phyloP scores from a whole-genome alignment of 2,329 filamentous ascomycete species.

The Colletotrichum sansevieriae region DNA sequence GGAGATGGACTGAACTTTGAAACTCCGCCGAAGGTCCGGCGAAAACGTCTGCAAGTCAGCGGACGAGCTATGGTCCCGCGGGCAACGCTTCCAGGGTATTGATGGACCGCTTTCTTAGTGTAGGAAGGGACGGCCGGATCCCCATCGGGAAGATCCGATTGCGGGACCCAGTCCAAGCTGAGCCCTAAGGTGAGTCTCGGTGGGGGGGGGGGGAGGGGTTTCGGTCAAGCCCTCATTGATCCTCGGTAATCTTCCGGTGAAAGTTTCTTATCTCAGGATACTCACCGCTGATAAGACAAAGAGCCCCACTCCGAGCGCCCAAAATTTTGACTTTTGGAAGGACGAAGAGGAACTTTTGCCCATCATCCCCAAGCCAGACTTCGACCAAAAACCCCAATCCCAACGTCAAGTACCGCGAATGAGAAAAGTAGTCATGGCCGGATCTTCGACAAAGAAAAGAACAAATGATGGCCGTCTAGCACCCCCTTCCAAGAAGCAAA shows the following conservation, averaged over 20 bases:
- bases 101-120: too few species aligned
- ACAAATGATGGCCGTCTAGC: slow-evolving; percentile 50
- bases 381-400: background rate
- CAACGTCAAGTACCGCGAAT: background rate
- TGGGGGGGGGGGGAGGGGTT: too few species aligned
- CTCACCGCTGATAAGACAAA: slow-evolving; percentile 15
- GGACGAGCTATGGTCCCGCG: too few species aligned
- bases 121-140: too few species aligned
- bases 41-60: too few species aligned
- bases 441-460: slow-evolving; percentile 50
- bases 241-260: accelerated
- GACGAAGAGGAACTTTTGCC: slow-evolving; percentile 17
- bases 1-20: too few species aligned
- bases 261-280: background rate
- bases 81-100: too few species aligned
- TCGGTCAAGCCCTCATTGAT: background rate
- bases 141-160: background rate
- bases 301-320: slow-evolving; percentile 29
- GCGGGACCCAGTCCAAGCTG: background rate
- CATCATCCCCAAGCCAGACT: background rate
- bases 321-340: slow-evolving; percentile 35
- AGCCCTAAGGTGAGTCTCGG: too few species aligned
- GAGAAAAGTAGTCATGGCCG: slow-evolving; percentile 45
- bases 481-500: slow-evolving; percentile 64
- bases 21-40: too few species aligned